Percentiles rank a stretch among this genome's conserved stretches.
These are phyloP conservation scores for Yamadazyma dushanensis DNA, from an alignment of 1,139 yeast species.

Conservation along the genomic window DNA sequence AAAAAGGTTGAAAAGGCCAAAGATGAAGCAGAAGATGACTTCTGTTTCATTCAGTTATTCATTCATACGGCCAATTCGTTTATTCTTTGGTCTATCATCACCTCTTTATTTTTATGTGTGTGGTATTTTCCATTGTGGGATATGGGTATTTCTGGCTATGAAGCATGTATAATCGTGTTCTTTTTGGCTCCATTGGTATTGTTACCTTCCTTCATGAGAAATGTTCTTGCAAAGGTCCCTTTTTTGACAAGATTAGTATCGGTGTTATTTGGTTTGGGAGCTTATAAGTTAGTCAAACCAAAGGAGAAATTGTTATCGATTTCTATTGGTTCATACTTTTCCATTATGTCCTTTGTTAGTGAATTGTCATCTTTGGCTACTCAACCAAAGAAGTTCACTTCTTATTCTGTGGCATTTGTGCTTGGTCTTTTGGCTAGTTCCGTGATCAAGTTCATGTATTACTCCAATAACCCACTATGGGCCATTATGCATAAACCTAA, in stretches of 20 bases:
- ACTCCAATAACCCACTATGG: conserved; percentile 94
- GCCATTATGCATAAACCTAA: conserved; percentile 84
- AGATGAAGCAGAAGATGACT: conserved; percentile 26
- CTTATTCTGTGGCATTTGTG: conserved; percentile 62
- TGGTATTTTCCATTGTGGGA: conserved; percentile 99
- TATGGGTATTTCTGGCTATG: conserved; percentile 97
- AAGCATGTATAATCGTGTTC: conserved; percentile 59
- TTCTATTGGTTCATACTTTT: conserved; percentile 67
- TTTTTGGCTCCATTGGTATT: conserved; percentile 61
- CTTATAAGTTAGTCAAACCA: conserved; percentile 69
- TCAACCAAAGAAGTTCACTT: conserved; percentile 44
- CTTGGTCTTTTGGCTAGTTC: conserved; percentile 75
- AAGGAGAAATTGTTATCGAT: conserved; percentile 64
- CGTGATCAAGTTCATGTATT: conserved; percentile 70
- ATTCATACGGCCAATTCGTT: conserved; percentile 58
- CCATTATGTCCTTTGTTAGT: conserved; percentile 59
- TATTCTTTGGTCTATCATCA: conserved; percentile 79
- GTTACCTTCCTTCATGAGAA: conserved; percentile 51
- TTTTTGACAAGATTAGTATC: conserved; percentile 54
- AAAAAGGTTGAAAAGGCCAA: background rate
- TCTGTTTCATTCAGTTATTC: conserved; percentile 41
- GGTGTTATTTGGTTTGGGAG: conserved; percentile 70
- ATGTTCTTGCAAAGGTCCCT: conserved; percentile 41
- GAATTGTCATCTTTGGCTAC: conserved; percentile 49
- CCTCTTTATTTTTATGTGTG: conserved; percentile 79